Base-by-base conservation (phyloP, 2,329 filamentous ascomycete species). In the Aspergillus novoparasiticus region DNA sequence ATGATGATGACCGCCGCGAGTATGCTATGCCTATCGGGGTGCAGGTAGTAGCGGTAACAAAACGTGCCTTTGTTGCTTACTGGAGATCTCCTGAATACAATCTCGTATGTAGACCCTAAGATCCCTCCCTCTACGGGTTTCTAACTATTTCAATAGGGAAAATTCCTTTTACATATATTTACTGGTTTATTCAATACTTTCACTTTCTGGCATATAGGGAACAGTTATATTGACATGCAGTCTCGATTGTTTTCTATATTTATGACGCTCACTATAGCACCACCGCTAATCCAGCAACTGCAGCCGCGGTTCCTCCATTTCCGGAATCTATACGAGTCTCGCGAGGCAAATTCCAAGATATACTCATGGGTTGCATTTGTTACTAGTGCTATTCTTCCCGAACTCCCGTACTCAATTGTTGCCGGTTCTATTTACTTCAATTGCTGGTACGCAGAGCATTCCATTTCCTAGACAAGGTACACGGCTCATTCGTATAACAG, bases 341-440 rank as follows among this genome's bases (percentile, higher is more conserved):
- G 92, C 6, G 92, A 95, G 75, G 85, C 88, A 56, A 91, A 86
- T n/a, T 87, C 89, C 19, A 93, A 93, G 75, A 92, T 93, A 30
- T 95, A 94, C 77, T 89, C 86, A 1, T 93, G 91, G 90, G 77
- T 85, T 16, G 89, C 90, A 0, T 92, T 90, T 77, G 85, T 86
- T 0, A 88, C 87, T 2, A 89, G 86, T 0, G 84, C 85, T 1
- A 84, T 93, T 6, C 68, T 92, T 0, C 88, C 86, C 19, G 91
- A 94, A 75, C 81, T 93, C 0, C 91, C 91, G 0, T 92, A 91
- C 68, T 84, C 85, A 0, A 78, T 92, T 14, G 73, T 91, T 4
- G 86, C 87, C 0, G 90, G 87, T 0, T 86, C 84, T 0, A 73
- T 91, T 28, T 91, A 89, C 78, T 91, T 83, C 71, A 78, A 84